Base-by-base conservation (phyloP, 495 filamentous ascomycete species). In the Platismatia glauca region DNA sequence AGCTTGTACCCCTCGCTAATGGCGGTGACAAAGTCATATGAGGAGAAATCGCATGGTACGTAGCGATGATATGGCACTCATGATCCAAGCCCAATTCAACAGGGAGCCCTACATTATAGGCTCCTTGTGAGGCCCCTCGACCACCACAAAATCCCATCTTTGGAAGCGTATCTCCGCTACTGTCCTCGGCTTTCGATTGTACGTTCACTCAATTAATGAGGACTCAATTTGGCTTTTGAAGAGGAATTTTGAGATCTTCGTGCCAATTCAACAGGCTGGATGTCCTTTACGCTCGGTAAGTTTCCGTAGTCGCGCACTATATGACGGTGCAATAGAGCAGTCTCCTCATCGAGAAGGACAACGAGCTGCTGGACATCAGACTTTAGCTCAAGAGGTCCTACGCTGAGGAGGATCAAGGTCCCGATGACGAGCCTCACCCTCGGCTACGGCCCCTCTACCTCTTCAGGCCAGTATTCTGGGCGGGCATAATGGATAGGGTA, bases 401-500 rank as follows among this genome's bases (percentile, higher is more conserved):
- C 22, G 44, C 44, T 9, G 4, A 48, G 9, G 44, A 44, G 4
- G 41, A 44, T n/a, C 43, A 22, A 7, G 7, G 22, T 46, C 43
- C 43, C 12, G 22, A 24, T 46, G 7, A 46, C n/a, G 43, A 46
- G 12, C 37, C 37, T n/a, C n/a, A 27, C 20, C 16, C 18, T 18
- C 41, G 41, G 7, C 15, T 13, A 27, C n/a, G 27, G 31, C 9
- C 20, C 0, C 15, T 57, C 13, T 27, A 11, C 37, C 7, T 39
- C 16, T 61, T 52, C 8, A 24, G 9, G 6, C 27, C 9, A 18
- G 24, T 31, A 41, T 5, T 24, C 50, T 55, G 46, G 46, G 46
- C 11, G 46, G 24, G 12, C 24, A 37, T 57, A 15, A 35, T 59
- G 31, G n/a, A 57, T 53, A 29, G 80, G 79, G 59, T 82, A 81